Conservation (phyloP, 2,329 filamentous ascomycete genomes). For the Colletotrichum sp. region DNA sequence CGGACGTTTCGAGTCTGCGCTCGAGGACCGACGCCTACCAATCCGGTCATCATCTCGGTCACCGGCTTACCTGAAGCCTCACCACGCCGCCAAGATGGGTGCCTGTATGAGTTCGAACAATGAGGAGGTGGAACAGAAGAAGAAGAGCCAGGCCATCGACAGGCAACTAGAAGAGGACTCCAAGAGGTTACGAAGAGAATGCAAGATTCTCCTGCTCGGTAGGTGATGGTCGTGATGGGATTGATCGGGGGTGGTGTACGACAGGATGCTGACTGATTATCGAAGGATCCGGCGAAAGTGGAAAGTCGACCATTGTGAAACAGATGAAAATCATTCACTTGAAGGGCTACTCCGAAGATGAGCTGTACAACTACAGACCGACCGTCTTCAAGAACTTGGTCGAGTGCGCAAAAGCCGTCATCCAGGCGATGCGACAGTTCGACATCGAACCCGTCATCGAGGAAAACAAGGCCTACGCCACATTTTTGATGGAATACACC, state of each 20-base stretch:
- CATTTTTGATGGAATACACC: conserved; percentile 85
- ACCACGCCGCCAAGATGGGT: conserved; percentile 70
- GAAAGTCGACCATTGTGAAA: conserved; percentile 99
- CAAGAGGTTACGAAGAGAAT: conserved; percentile 90
- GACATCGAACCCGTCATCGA: conserved; percentile 78
- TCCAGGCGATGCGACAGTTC: conserved; percentile 91
- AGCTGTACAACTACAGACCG: conserved; percentile 90
- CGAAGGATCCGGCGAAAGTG: conserved; percentile 94
- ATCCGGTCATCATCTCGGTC: not conserved
- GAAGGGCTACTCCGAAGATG: conserved; percentile 94
- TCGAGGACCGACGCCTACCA: not conserved
- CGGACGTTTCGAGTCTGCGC: not conserved
- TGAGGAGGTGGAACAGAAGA: conserved; percentile 91
- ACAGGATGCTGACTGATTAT: conserved; percentile 3
- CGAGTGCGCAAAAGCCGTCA: conserved; percentile 93
- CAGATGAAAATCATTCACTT: conserved; percentile 99
- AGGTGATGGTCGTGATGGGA: conserved; percentile 37
- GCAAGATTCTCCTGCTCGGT: conserved; percentile 98
- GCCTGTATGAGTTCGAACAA: conserved; percentile 88
- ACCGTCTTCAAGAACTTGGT: conserved; percentile 99
- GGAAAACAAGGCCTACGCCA: conserved; percentile 74
- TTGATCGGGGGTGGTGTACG: not conserved
- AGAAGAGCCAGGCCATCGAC: conserved; percentile 95
- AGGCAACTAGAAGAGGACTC: conserved; percentile 93
- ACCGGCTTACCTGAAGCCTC: not conserved